These are phyloP conservation scores for Claviceps quebecensis DNA, from an alignment of 2,329 filamentous ascomycete genomes.

Conservation along the genomic window DNA sequence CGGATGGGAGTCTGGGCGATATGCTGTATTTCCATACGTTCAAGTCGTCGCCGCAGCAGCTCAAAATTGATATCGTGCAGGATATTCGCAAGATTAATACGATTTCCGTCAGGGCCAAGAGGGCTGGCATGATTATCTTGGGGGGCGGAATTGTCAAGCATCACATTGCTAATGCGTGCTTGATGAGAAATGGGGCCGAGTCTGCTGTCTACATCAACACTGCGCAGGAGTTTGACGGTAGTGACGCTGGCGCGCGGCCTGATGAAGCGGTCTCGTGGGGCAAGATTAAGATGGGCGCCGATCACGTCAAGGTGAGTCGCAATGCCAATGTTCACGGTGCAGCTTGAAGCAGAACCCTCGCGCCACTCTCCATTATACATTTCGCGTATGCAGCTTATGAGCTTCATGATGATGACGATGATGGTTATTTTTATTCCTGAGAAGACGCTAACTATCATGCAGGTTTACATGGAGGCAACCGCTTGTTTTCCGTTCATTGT, in stretches of 20 bases:
- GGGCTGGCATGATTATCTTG: conserved; percentile 87
- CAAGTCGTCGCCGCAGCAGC: conserved; percentile 66
- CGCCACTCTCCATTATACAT: no score
- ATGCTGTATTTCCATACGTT: conserved; percentile 99
- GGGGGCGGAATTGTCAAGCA: conserved; percentile 96
- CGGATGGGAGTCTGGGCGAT: conserved; percentile 87
- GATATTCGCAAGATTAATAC: conserved; percentile 91
- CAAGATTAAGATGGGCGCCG: conserved; percentile 82
- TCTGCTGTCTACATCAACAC: conserved; percentile 97
- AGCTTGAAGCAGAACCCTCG: no score
- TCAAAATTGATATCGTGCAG: conserved; percentile 82
- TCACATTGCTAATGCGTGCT: conserved; percentile 91
- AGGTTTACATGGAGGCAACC: conserved; percentile 51
- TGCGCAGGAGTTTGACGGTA: conserved; percentile 92
- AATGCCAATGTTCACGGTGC: no score
- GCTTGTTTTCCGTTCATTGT: conserved; percentile 53
- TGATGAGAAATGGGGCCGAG: conserved; percentile 97
- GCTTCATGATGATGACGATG: background rate
- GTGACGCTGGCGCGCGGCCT: conserved; percentile 84
- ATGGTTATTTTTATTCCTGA: background rate
- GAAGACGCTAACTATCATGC: conserved; percentile 13
- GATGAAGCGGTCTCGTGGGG: conserved; percentile 98
- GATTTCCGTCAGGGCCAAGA: conserved; percentile 72
- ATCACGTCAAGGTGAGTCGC: conserved; percentile 66
- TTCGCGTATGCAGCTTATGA: no score